phyloP scores from a whole-genome alignment of 108 stramenopile species.

The Conticribra guillardii region DNA sequence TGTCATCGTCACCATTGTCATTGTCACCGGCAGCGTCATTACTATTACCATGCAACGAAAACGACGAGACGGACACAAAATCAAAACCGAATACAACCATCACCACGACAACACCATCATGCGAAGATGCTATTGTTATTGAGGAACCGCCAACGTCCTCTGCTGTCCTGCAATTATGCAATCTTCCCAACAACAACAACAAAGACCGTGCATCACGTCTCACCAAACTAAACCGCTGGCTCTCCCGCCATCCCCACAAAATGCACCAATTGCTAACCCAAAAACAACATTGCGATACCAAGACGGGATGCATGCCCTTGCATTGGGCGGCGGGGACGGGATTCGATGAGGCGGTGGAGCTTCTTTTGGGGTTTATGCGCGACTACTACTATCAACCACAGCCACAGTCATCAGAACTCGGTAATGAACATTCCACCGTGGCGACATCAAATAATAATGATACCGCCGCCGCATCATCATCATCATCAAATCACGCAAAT shows the following conservation, averaged over 20 bases:
- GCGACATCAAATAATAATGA: not conserved
- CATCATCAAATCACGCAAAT: too few species aligned
- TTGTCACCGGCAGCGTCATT: too few species aligned
- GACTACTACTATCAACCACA: not conserved
- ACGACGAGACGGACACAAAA: too few species aligned
- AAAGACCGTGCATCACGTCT: constrained; percentile 31
- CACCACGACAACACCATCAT: too few species aligned
- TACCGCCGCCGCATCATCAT: not conserved
- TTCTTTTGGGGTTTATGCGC: constrained; percentile 6
- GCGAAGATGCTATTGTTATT: too few species aligned
- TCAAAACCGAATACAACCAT: too few species aligned
- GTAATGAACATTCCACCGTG: not conserved
- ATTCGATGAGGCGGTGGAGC: constrained; percentile 45
- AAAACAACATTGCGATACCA: constrained; percentile 22
- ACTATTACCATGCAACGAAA: too few species aligned
- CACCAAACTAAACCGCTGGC: constrained; percentile 28
- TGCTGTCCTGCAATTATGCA: constrained; percentile 28
- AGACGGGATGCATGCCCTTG: constrained; percentile 70
- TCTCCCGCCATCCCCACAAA: constrained; percentile 5
- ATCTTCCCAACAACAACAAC: constrained; percentile 1
- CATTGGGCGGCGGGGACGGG: constrained; percentile 83
- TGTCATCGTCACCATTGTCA: too few species aligned
- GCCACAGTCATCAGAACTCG: not conserved
- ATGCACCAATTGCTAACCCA: constrained; percentile 16
- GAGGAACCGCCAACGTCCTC: constrained; percentile 22